Conservation (phyloP, 768 basidiomycete genomes). For the Suillus decipiens region DNA sequence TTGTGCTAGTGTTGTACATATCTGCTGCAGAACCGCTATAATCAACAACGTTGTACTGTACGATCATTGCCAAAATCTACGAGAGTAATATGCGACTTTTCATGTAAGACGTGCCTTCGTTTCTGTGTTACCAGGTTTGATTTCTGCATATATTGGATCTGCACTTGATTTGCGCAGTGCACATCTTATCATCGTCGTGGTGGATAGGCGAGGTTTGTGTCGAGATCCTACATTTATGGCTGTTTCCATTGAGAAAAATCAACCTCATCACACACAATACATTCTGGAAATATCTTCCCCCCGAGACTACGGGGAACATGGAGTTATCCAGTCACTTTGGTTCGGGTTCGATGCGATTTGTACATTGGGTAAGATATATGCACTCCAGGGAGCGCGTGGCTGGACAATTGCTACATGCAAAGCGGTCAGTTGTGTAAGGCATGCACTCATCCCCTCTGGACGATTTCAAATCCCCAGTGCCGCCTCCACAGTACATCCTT, state of each 20-base stretch:
- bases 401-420: neutral
- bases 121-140: neutral
- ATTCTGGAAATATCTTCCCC: no score
- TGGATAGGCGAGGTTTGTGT: no score
- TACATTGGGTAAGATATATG: neutral
- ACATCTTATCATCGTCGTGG: neutral
- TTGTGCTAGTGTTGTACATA: conserved; percentile 67
- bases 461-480: conserved; percentile 53
- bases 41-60: conserved; percentile 15
- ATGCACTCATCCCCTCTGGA: conserved; percentile 43
- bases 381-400: neutral
- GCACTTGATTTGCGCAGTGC: neutral
- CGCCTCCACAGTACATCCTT: conserved; percentile 50
- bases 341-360: neutral
- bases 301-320: neutral
- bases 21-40: conserved; percentile 66
- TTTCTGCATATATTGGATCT: neutral
- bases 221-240: no score
- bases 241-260: no score
- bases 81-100: neutral
- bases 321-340: neutral
- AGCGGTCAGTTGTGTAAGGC: neutral
- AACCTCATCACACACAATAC: no score
- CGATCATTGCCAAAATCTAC: neutral
- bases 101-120: neutral